Evolutionary conservation across 169 alveolate species (phyloP), one percentile per base, ranked within the genome.

Genomic region (Eimeria praecox): DNA sequence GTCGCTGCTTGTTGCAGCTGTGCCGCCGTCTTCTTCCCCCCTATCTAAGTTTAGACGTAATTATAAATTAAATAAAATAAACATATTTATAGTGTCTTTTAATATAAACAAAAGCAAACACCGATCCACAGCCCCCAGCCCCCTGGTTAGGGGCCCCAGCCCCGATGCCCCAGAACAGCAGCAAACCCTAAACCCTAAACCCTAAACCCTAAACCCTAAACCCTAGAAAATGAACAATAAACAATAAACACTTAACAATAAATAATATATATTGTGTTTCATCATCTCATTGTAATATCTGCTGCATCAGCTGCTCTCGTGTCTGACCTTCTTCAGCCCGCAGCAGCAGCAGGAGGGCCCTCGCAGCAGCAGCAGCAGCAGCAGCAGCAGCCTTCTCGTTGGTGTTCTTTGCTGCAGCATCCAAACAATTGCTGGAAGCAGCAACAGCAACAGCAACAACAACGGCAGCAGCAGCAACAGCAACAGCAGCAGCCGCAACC

Each of bases 391-490:
- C 77, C 49, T 69, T 69, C 49, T 10, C 40, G 2, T 64, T 64
- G 38, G 4, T 69, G 80, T 33, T 30, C 3, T 33, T 44, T 33
- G 49, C 80, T 35, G 27, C 44, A 46, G 56, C 88, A 44, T 40
- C 64, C 22, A 49, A 44, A 10, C 88, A 24, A 33, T 12, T 10
- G 64, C 49, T 78, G 40, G 56, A 16, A 78, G 88, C 59, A 75
- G 86, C 86, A 40, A 59, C 59, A 40, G 59, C 86, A 44, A 40
- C 86, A 40, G 86, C 86, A 40, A 35, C 86, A 75, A 14, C 16
- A 3, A 27, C 75, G 6, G 14, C 40, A n/a, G 42, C 75, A 64
- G 80, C 80, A 69, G 80, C 80, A 69, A 46, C 80, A 5, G 80
- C 80, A 14, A 2, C 80, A 5, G 49, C 80, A 33, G 49, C 27